A percentile compares a stretch with the other conserved stretches of the same genome.
Evolutionary conservation across 805 yeast species (phyloP).

Genomic region (Isabelozyma heimii): DNA sequence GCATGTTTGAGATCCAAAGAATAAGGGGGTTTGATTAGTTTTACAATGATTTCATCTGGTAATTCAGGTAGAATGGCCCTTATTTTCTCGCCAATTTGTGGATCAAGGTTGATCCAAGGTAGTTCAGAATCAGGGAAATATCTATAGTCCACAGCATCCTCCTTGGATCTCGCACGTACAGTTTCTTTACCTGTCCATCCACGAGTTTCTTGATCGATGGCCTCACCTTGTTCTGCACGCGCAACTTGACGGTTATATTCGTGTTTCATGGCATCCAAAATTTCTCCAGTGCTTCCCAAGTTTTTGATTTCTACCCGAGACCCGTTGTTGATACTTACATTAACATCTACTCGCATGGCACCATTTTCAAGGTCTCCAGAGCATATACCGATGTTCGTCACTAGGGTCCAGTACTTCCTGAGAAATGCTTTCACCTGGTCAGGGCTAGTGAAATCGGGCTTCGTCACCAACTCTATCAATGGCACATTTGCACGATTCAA

Average conservation of each 20-base stretch:
- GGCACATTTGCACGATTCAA: conserved; percentile 84
- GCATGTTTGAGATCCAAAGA: conserved; percentile 71
- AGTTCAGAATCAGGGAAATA: conserved; percentile 95
- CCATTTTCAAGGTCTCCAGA: conserved; percentile 93
- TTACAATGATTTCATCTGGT: conserved; percentile 57
- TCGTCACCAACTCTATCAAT: conserved; percentile 85
- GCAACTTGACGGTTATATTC: conserved; percentile 72
- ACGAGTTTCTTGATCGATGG: conserved; percentile 63
- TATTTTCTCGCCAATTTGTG: conserved; percentile 42
- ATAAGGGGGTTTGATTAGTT: conserved; percentile 49
- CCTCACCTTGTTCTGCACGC: conserved; percentile 34
- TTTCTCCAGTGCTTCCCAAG: conserved; percentile 79
- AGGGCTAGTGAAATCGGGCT: conserved; percentile 73
- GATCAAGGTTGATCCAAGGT: conserved; percentile 52
- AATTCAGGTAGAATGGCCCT: conserved; percentile 47
- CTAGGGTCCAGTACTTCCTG: conserved; percentile 71
- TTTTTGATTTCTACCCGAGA: conserved; percentile 87
- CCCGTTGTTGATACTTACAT: conserved; percentile 73
- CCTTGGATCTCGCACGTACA: conserved; percentile 68
- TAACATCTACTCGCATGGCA: conserved; percentile 92
- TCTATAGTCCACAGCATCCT: conserved; percentile 80
- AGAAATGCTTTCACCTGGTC: conserved; percentile 75
- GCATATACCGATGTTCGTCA: conserved; percentile 69
- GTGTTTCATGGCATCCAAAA: conserved; percentile 66
- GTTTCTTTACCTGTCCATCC: conserved; percentile 88